phyloP scores from a whole-genome alignment of 2,329 filamentous ascomycete genomes.

The Dryadomyces quercivorus region DNA sequence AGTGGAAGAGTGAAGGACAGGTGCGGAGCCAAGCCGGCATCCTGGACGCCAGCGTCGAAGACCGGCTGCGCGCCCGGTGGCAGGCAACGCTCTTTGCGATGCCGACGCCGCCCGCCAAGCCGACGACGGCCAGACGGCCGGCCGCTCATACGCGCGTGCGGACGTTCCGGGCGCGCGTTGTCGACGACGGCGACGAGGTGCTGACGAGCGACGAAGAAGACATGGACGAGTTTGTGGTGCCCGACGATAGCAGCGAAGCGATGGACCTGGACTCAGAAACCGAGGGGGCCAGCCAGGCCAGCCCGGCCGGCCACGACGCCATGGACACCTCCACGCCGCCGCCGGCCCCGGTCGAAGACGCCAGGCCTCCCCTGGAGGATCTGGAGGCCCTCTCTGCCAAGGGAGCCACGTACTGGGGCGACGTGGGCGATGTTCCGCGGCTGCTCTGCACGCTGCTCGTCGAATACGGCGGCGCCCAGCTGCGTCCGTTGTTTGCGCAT shows the following conservation, averaged over 20 bases:
- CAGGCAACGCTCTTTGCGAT: conserved; percentile 23
- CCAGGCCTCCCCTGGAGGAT: background rate
- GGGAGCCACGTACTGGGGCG: conserved; percentile 9
- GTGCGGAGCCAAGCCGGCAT: conserved; percentile 42
- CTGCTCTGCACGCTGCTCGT: conserved; percentile 10
- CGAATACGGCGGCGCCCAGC: background rate
- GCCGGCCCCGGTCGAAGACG: background rate
- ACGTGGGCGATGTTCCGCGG: conserved; percentile 3
- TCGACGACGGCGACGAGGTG: conserved; percentile 32
- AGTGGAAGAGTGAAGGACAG: conserved; percentile 39
- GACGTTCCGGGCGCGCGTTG: background rate
- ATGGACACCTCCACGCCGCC: background rate
- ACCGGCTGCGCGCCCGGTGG: conserved; percentile 43
- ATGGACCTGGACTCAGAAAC: background rate
- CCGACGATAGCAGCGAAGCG: conserved; percentile 17
- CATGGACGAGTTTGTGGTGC: conserved; percentile 36
- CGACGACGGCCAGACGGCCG: background rate
- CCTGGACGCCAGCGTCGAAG: conserved; percentile 53
- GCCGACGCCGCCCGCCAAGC: conserved; percentile 19
- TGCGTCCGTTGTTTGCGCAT: conserved; percentile 3
- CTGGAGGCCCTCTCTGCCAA: conserved; percentile 6
- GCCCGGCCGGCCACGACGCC: background rate
- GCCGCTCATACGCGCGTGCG: background rate
- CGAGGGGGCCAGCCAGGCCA: background rate
- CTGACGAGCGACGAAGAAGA: conserved; percentile 31